A percentile compares a stretch with the other conserved stretches of the same genome.
phyloP scores from a whole-genome alignment of 371 early-diverging fungal genomes.

The Polyrhizophydium stewartii region DNA sequence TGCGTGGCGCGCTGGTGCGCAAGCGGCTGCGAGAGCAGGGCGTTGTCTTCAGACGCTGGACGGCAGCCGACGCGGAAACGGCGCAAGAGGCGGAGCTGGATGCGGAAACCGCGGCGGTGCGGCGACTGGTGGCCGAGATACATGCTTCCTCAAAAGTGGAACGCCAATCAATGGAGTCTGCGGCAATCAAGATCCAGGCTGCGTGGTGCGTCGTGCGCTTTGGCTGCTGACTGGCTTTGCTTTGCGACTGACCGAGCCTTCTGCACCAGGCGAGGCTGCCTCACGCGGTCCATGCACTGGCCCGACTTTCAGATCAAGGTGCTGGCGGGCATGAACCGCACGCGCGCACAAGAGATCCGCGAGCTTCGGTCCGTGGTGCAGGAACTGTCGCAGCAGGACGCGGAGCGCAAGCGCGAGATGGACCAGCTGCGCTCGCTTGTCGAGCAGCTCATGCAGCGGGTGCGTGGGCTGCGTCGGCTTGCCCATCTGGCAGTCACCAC shows the following conservation, averaged over 20 bases:
- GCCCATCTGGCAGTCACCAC: too few relatives aligned
- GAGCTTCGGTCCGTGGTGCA: neutral
- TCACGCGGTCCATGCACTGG: neutral
- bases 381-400: neutral
- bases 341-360: neutral
- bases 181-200: neutral
- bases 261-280: neutral
- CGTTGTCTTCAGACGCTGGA: neutral
- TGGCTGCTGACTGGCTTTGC: neutral
- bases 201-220: neutral
- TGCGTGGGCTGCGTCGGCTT: too few relatives aligned
- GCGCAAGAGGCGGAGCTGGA: neutral
- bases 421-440: neutral
- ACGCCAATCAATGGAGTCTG: neutral
- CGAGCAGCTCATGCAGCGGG: neutral
- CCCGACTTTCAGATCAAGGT: neutral
- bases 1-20: slow-evolving; percentile 5
- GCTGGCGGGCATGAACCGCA: neutral
- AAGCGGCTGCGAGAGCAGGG: neutral
- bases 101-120: neutral
- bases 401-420: neutral
- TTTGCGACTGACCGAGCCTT: neutral
- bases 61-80: too few relatives aligned
- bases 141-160: neutral
- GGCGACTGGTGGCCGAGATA: neutral